Conservation (phyloP, 345 rosid species). For the Lumnitzera racemosa region DNA sequence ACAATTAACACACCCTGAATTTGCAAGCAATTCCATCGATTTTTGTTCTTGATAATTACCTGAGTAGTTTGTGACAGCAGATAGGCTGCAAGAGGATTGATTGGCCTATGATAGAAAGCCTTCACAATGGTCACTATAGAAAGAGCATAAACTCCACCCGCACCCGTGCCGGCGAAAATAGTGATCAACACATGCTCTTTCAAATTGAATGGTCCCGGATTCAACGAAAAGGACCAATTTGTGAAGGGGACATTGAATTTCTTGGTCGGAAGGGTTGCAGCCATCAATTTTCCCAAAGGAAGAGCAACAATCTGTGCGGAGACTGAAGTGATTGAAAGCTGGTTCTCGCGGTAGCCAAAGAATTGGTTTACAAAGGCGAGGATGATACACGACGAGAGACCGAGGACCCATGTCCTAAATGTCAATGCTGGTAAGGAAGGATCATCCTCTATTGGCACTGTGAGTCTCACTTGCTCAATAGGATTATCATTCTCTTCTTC, state of each 20-base stretch:
- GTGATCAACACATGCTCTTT: slow-evolving; percentile 44
- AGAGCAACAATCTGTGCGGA: slow-evolving; percentile 35
- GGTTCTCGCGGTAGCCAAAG: slow-evolving; percentile 27
- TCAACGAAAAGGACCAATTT: slow-evolving; percentile 37
- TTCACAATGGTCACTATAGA: slow-evolving; percentile 21
- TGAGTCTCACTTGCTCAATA: slow-evolving; percentile 28
- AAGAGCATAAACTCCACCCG: slow-evolving; percentile 16
- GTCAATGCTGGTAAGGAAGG: slow-evolving; percentile 26
- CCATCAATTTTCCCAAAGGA: slow-evolving; percentile 39
- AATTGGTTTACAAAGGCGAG: slow-evolving; percentile 31
- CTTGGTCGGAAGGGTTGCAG: slow-evolving; percentile 20
- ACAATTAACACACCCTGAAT: too few relatives aligned
- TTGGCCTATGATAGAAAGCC: slow-evolving; percentile 24
- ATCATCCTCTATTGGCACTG: slow-evolving; percentile 32
- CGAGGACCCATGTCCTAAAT: slow-evolving; percentile 40
- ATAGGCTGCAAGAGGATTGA: slow-evolving; percentile 26
- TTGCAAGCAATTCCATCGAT: not conserved
- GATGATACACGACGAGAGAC: slow-evolving; percentile 18
- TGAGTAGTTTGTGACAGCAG: slow-evolving; percentile 65
- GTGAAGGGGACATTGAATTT: slow-evolving; percentile 19
- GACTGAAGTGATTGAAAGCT: slow-evolving; percentile 13
- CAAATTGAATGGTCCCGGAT: slow-evolving; percentile 46
- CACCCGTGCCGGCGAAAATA: slow-evolving; percentile 24
- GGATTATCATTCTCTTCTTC: slow-evolving; percentile 18
- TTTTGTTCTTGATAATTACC: slow-evolving; percentile 21